phyloP scores from a whole-genome alignment of 129 eudicot species.

The Rutidosis leptorrhynchoides region DNA sequence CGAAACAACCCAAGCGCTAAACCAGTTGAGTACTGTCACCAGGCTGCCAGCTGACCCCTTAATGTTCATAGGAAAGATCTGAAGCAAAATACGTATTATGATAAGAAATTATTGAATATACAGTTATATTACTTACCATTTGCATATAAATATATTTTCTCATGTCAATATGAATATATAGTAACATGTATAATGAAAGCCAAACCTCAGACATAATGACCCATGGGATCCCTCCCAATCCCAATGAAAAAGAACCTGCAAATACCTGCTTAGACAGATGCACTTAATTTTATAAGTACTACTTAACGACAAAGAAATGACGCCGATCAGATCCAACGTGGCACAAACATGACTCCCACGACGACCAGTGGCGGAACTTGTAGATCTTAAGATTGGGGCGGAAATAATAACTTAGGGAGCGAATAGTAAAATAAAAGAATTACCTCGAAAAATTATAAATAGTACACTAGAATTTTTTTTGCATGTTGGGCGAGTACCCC shows the following conservation, averaged over 20 bases:
- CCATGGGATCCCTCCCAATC: slow-evolving; percentile 95
- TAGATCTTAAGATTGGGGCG: too few relatives aligned
- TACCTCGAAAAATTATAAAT: too few relatives aligned
- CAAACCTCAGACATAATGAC: slow-evolving; percentile 92
- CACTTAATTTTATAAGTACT: too few relatives aligned
- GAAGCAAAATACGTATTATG: slow-evolving; percentile 14
- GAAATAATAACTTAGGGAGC: too few relatives aligned
- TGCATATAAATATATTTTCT: background rate
- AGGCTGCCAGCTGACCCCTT: slow-evolving; percentile 92
- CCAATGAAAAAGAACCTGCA: slow-evolving; percentile 67
- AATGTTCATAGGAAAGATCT: slow-evolving; percentile 89
- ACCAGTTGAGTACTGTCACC: slow-evolving; percentile 86
- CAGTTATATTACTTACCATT: background rate
- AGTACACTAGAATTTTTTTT: too few relatives aligned
- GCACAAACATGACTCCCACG: too few relatives aligned
- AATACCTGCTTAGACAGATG: slow-evolving; percentile 48
- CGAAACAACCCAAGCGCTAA: slow-evolving; percentile 80
- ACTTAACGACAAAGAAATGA: too few relatives aligned
- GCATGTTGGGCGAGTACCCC: too few relatives aligned
- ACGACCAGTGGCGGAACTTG: too few relatives aligned
- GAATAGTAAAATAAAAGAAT: too few relatives aligned
- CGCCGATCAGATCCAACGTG: too few relatives aligned
- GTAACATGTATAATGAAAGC: slow-evolving; percentile 9
- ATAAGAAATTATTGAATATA: too few relatives aligned
- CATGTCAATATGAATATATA: slow-evolving; percentile 12